These are phyloP conservation scores for Penstemon newberryi DNA, from an alignment of 257 asterid species.

Conservation along the genomic window DNA sequence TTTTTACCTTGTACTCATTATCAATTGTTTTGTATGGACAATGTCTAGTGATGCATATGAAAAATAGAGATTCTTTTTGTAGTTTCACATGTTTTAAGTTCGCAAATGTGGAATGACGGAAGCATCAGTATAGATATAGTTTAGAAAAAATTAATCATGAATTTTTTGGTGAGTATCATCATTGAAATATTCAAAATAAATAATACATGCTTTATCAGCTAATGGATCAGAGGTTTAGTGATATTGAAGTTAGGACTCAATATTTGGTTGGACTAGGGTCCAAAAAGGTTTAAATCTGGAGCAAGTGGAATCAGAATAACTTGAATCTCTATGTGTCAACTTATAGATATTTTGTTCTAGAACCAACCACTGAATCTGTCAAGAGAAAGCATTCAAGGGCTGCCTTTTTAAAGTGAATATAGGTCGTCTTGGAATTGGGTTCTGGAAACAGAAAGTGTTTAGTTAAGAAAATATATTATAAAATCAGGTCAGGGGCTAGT, in stretches of 20 bases:
- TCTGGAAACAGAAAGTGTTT: neutral
- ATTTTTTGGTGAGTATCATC: neutral
- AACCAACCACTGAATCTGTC: neutral
- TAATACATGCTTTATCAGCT: too few species aligned
- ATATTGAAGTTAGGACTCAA: neutral
- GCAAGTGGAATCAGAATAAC: neutral
- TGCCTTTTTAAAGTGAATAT: neutral
- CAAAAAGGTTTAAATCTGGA: neutral
- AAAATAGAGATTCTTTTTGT: neutral
- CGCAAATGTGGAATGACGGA: neutral
- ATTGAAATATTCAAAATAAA: neutral
- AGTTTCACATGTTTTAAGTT: neutral
- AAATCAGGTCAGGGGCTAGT: conserved; percentile 11
- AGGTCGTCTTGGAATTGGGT: neutral
- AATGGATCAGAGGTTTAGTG: too few species aligned
- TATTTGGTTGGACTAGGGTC: neutral
- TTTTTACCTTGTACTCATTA: neutral
- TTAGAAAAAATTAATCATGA: neutral
- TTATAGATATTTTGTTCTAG: neutral
- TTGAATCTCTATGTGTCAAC: neutral
- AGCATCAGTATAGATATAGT: neutral
- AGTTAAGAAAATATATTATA: neutral
- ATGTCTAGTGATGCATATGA: neutral
- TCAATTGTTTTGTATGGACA: neutral
- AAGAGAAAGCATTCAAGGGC: neutral